These are phyloP conservation scores for Apocynum venetum DNA, from an alignment of 257 asterid species.

Conservation along the genomic window DNA sequence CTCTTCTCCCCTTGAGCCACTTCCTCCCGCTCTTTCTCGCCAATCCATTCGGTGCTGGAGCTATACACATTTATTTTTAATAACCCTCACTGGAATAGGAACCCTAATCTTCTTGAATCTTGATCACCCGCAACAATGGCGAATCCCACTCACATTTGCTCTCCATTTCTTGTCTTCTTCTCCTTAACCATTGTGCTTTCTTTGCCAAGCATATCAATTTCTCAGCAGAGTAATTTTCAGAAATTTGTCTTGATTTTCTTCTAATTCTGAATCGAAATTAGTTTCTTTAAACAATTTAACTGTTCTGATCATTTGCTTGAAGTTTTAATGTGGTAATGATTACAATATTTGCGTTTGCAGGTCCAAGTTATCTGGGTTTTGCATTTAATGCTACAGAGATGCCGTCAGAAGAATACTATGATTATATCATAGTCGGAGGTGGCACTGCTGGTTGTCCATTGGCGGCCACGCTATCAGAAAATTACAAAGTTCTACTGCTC, in stretches of 20 bases:
- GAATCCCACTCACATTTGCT: constrained; percentile 9
- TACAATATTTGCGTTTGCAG: constrained; percentile 24
- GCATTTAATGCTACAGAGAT: constrained; percentile 62
- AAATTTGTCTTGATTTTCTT: neutral
- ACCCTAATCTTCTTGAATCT: constrained; percentile 1
- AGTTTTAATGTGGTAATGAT: neutral
- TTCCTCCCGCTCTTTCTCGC: constrained; percentile 4
- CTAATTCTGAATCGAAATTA: too few species aligned
- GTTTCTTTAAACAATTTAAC: neutral
- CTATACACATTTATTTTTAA: neutral
- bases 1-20: neutral
- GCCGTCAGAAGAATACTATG: constrained; percentile 51
- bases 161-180: constrained; percentile 25
- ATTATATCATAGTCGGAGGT: constrained; percentile 70
- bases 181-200: constrained; percentile 25
- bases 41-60: neutral
- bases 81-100: neutral
- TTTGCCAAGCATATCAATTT: constrained; percentile 28
- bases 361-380: constrained; percentile 52
- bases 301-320: neutral
- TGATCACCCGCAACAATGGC: constrained; percentile 28
- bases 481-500: constrained; percentile 62
- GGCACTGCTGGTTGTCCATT: constrained; percentile 95
- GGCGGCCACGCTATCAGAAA: constrained; percentile 77
- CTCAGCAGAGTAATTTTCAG: constrained; percentile 49